Evolutionary conservation across 1,139 yeast genomes (phyloP).

Genomic region (Suhomyces chickasaworum): DNA sequence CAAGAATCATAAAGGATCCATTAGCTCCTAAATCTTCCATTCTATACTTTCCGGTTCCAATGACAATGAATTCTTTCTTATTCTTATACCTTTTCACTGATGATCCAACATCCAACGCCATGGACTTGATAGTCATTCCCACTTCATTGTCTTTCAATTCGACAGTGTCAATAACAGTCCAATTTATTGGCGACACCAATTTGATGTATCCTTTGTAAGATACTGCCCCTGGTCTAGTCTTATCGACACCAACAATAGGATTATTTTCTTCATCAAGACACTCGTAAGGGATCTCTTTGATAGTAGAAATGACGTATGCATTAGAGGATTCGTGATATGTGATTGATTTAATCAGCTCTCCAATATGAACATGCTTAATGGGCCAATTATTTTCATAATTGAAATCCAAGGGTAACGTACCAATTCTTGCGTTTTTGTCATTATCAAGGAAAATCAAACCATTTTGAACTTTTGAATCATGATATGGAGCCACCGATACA

Average conservation of each 20-base stretch:
- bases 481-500: conserved; percentile 60
- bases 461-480: conserved; percentile 38
- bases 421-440: conserved; percentile 70
- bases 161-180: conserved; percentile 75
- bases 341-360: conserved; percentile 67
- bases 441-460: conserved; percentile 77
- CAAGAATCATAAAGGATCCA: conserved; percentile 77
- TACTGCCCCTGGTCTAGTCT: conserved; percentile 49
- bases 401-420: conserved; percentile 54
- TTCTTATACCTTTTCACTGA: conserved; percentile 53
- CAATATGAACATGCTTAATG: conserved; percentile 52
- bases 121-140: conserved; percentile 58
- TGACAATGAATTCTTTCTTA: conserved; percentile 68
- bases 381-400: conserved; percentile 70
- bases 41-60: conserved; percentile 77
- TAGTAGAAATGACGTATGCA: conserved; percentile 66
- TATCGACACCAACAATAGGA: conserved; percentile 60
- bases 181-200: conserved; percentile 70
- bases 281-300: conserved; percentile 59
- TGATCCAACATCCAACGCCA: conserved; percentile 56
- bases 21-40: conserved; percentile 83
- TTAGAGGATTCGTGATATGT: conserved; percentile 73
- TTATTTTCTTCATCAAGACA: conserved; percentile 78
- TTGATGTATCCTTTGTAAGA: conserved; percentile 63
- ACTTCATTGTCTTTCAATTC: conserved; percentile 70